Base-by-base conservation (phyloP, 2,329 filamentous ascomycete species). In the Aspergillus bombycis region DNA sequence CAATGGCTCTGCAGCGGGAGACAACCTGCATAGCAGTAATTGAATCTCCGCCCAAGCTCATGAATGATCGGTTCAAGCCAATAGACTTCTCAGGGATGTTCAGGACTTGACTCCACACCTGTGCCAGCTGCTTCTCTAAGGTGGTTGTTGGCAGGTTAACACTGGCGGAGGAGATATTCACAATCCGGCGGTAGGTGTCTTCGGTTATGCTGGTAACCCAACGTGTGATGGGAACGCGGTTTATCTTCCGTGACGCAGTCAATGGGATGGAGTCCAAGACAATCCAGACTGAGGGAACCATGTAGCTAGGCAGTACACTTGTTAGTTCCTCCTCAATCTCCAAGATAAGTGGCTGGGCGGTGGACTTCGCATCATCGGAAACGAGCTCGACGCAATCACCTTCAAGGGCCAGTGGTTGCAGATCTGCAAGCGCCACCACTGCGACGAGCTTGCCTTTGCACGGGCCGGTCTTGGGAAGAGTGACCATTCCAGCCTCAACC, bases 371-470 rank as follows among this genome's bases (percentile, higher is more conserved):
- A 50, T 30, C 46, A 50, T 50, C 46, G 7, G 26, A 26, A 50
- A 50, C 16, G 14, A 50, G 46, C 46, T 50, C 46, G 16, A 50
- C 46, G 3, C 26, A n/a, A 30, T 50, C 46, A 5, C 46, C 38
- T 54, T 54, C 36, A 23, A 34, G 30, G 19, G 45, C 61, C 60
- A 57, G 58, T 38, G 57, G 43, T 43, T 58, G 36, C 23, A 60
- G 21, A 26, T 65, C 53, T 48, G 57, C 16, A 45, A 38, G 41
- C 36, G 36, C 58, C 46, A 50, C 41, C 46, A 48, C 48, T 4
- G 28, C 43, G 32, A 57, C 53, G 34, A 50, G 62, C 26, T 30
- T 55, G 43, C 26, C 46, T 50, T 50, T 50, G 26, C 23, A 50
- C 7, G 26, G 46, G 26, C 46, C 46, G 9, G 12, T n/a, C 46